A percentile compares a stretch with the other conserved stretches of the same genome.
phyloP scores from a whole-genome alignment of 2,329 filamentous ascomycete genomes.

The Penicillium griseofulvum region DNA sequence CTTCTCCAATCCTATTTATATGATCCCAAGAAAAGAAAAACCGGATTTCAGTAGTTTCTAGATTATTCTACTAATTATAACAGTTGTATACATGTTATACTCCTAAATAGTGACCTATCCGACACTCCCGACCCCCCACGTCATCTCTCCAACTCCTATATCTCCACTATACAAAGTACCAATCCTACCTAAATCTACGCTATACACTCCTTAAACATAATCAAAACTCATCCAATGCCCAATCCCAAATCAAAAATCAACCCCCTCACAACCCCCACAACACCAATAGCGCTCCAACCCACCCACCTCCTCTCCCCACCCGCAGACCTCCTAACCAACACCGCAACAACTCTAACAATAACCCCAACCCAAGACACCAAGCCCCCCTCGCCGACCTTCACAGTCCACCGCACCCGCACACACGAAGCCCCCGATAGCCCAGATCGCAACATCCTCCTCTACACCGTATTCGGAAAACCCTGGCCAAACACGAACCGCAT shows the following conservation, averaged over 20 bases:
- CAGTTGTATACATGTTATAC: too few species aligned
- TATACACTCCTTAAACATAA: too few species aligned
- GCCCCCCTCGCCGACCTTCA: slow-evolving; percentile 12
- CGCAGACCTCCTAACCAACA: slow-evolving; percentile 23
- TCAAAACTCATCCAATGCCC: background rate
- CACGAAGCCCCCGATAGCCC: slow-evolving; percentile 18
- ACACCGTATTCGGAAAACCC: slow-evolving; percentile 16
- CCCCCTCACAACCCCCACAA: slow-evolving; percentile 19
- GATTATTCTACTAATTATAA: too few species aligned
- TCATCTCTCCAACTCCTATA: too few species aligned
- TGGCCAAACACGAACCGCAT: slow-evolving; percentile 19
- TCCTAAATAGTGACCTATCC: too few species aligned
- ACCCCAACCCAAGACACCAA: slow-evolving; percentile 17
- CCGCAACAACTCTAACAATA: slow-evolving; percentile 21
- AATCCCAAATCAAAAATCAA: background rate
- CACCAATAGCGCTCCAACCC: slow-evolving; percentile 22
- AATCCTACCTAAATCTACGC: background rate
- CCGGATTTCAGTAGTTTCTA: too few species aligned
- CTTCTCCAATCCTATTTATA: too few species aligned
- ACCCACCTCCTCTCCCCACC: slow-evolving; percentile 23
- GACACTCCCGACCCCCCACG: too few species aligned
- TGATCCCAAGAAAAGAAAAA: too few species aligned
- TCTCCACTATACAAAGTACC: background rate
- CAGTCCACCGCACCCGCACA: slow-evolving; percentile 14
- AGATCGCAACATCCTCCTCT: slow-evolving; percentile 14